phyloP scores from a whole-genome alignment of 495 filamentous ascomycete genomes.

The Aspergillus sparsus region DNA sequence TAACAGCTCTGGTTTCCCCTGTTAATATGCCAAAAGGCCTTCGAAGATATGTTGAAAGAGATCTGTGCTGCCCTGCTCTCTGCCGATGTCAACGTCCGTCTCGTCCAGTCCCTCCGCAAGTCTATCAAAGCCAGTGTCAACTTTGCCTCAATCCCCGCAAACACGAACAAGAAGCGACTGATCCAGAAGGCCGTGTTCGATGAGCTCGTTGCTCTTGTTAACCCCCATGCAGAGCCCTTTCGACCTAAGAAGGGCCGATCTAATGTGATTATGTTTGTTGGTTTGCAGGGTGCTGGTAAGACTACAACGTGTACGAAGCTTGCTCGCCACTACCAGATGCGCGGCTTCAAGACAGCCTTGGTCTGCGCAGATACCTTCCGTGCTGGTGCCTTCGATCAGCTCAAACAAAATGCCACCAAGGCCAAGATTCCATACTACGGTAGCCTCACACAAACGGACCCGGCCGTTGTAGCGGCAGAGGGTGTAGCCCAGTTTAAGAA shows the following conservation, averaged over 20 bases:
- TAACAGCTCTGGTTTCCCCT: constrained; percentile 17
- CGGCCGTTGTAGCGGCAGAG: constrained; percentile 86
- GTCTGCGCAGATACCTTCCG: constrained; percentile 99
- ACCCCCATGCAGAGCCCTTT: constrained; percentile 94
- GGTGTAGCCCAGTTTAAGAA: constrained; percentile 99
- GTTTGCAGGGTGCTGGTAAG: constrained; percentile 94
- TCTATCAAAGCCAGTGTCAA: constrained; percentile 90
- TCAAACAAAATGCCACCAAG: constrained; percentile 98
- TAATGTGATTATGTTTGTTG: constrained; percentile 99
- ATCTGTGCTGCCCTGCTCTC: constrained; percentile 92
- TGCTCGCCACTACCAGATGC: constrained; percentile 88
- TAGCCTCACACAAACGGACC: constrained; percentile 92
- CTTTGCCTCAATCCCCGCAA: constrained; percentile 84
- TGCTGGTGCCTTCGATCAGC: constrained; percentile 95
- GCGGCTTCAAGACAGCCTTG: constrained; percentile 90
- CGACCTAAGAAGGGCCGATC: constrained; percentile 94
- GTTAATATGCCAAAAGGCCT: constrained; percentile 60
- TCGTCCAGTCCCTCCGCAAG: constrained; percentile 90
- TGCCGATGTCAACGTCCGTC: constrained; percentile 93
- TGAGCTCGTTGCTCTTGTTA: constrained; percentile 90
- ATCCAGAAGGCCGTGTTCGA: constrained; percentile 99
- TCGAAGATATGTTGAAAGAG: constrained; percentile 97
- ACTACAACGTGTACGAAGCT: constrained; percentile 98
- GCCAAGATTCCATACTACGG: constrained; percentile 99
- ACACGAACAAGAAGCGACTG: constrained; percentile 94